Percentiles rank a stretch among this genome's conserved stretches.
Conservation (phyloP, 2,329 filamentous ascomycete genomes). For the Gaeumannomyces sp. region DNA sequence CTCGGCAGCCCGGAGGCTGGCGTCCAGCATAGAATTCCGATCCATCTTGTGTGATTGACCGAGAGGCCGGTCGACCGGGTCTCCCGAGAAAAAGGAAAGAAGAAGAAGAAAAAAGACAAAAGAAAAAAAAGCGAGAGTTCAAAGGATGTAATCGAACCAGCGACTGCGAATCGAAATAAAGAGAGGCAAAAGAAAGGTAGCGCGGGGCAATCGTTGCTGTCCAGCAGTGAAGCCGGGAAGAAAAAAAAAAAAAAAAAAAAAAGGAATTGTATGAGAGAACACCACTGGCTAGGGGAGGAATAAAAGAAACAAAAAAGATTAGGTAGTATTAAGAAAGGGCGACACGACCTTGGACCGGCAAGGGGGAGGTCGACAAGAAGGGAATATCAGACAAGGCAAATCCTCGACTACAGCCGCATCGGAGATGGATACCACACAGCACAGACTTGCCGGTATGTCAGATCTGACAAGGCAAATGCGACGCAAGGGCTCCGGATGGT, state of each 20-base stretch:
- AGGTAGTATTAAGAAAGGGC: not conserved
- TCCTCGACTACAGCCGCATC: not conserved
- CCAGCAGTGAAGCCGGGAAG: conserved; percentile 19
- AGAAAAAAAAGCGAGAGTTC: not conserved
- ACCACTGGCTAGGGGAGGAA: not conserved
- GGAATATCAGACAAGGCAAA: not conserved
- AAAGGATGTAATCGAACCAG: not conserved
- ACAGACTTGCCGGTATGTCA: not conserved
- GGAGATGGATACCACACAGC: not conserved
- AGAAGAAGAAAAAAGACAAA: not conserved
- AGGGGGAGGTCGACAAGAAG: conserved; percentile 9
- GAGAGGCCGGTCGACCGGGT: not conserved
- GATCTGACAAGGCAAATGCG: not conserved
- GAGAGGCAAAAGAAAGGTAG: not conserved
- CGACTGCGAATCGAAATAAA: not conserved
- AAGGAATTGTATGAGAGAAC: too few relatives aligned
- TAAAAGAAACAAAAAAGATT: not conserved
- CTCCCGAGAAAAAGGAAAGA: not conserved
- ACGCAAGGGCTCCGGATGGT: not conserved
- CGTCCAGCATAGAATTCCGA: not conserved
- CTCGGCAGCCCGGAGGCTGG: not conserved
- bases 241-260: not conserved
- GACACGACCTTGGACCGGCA: conserved; percentile 10
- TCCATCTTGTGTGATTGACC: not conserved
- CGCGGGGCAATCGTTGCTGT: conserved; percentile 18